A percentile compares a stretch with the other conserved stretches of the same genome.
phyloP scores from a whole-genome alignment of 257 asterid genomes.

The Jasminum sambac region DNA sequence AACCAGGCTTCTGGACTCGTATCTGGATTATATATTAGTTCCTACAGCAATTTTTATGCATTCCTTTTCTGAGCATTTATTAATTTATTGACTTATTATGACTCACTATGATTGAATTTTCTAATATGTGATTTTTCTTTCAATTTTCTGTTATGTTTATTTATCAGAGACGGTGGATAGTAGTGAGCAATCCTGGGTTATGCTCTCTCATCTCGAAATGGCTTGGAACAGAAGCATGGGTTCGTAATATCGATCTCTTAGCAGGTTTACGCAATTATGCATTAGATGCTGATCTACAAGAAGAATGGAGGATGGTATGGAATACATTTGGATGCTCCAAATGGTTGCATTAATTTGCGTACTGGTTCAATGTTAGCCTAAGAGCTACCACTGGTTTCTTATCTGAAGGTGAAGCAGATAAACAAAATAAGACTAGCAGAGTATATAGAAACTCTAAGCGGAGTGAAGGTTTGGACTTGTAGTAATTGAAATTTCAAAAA shows the following conservation, averaged over 20 bases:
- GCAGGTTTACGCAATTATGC: conserved; percentile 47
- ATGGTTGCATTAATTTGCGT: not conserved
- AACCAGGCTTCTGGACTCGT: not conserved
- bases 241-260: conserved; percentile 46
- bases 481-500: not conserved
- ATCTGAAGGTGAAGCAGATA: conserved; percentile 44
- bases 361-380: conserved; percentile 8
- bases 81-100: not conserved
- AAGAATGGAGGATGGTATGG: conserved; percentile 47
- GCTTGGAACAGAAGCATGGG: conserved; percentile 59
- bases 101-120: not conserved
- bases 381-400: not conserved
- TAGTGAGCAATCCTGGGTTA: conserved; percentile 57
- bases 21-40: not conserved
- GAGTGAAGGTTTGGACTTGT: conserved; percentile 40
- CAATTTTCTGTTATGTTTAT: not conserved
- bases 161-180: conserved; percentile 56
- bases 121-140: not conserved
- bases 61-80: not conserved
- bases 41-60: not conserved
- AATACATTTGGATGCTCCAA: conserved; percentile 3
- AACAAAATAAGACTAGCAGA: conserved; percentile 55
- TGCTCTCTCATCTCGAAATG: conserved; percentile 53
- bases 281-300: conserved; percentile 39
- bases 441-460: conserved; percentile 47